Percentiles rank a stretch among this genome's conserved stretches.
These are phyloP conservation scores for Coccomyxa sp. DNA, from an alignment of 139 green algal genomes.

Conservation along the genomic window DNA sequence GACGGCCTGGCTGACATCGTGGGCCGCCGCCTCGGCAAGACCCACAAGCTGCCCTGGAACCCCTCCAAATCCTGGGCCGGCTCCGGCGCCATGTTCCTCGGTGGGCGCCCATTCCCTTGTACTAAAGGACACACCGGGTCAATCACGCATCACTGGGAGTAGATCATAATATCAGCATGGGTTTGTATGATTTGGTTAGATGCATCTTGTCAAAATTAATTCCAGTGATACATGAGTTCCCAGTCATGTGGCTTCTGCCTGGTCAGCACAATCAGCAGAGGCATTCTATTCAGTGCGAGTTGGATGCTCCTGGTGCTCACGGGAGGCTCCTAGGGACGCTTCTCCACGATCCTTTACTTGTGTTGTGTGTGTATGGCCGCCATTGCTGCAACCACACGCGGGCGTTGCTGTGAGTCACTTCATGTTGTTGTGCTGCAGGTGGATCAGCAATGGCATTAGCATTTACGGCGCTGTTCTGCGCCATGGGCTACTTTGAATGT, in stretches of 20 bases:
- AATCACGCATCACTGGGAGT: too few relatives aligned
- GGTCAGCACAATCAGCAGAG: too few relatives aligned
- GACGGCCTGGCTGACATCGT: conserved; percentile 94
- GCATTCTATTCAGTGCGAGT: too few relatives aligned
- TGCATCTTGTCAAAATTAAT: too few relatives aligned
- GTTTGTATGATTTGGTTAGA: too few relatives aligned
- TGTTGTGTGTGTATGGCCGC: background rate
- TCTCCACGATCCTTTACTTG: background rate
- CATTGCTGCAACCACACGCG: background rate
- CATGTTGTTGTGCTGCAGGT: conserved; percentile 16
- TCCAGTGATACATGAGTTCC: too few relatives aligned
- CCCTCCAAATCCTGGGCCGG: conserved; percentile 81
- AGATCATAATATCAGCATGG: too few relatives aligned
- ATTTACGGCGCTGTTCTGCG: conserved; percentile 51
- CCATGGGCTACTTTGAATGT: conserved; percentile 49
- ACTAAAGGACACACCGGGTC: too few relatives aligned
- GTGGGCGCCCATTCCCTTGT: background rate
- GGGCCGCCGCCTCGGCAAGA: conserved; percentile 59
- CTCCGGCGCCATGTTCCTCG: conserved; percentile 76
- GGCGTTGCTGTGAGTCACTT: background rate
- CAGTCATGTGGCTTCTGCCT: background rate
- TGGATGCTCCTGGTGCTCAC: too few relatives aligned
- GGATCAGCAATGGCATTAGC: conserved; percentile 46
- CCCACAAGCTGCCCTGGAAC: conserved; percentile 80
- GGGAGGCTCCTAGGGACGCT: background rate